Evolutionary conservation across 2,329 filamentous ascomycete genomes (phyloP), one percentile per base, ranked within the genome.

Genomic region (Neoascochyta sp.): DNA sequence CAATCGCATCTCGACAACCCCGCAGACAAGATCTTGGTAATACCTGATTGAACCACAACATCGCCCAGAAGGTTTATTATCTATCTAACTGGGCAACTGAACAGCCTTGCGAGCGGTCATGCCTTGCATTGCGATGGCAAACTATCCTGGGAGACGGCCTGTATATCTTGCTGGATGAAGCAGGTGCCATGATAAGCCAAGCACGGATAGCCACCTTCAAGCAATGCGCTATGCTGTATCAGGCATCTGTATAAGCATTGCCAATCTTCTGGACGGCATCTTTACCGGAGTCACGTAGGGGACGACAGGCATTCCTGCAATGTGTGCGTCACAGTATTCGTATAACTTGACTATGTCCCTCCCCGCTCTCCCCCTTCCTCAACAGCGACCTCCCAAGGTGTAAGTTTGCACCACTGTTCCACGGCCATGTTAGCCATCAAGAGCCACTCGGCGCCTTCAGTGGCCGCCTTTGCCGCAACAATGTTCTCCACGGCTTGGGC

Each of bases 111-210:
- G n/a, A n/a, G n/a, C n/a, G n/a, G n/a, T n/a, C n/a, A n/a, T n/a
- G n/a, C n/a, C n/a, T n/a, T n/a, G n/a, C n/a, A n/a, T n/a, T n/a
- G n/a, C n/a, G n/a, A n/a, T n/a, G n/a, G n/a, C n/a, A n/a, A n/a
- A n/a, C n/a, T n/a, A n/a, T n/a, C n/a, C n/a, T n/a, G n/a, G n/a
- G n/a, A n/a, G n/a, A n/a, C n/a, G 19, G 21, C 22, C 25, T 27
- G 26, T 29, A 30, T 9, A 37, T 40, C 40, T 34, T 41, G 27
- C 46, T 49, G 19, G 19, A 46, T 36, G 9, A 13, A 50, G 49
- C 45, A 53, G 49, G 49, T 51, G 38, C 17, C 19, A 36, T 27
- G 43, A 47, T 50, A 47, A 48, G 45, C 50, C 45, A 48, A 50
- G 47, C 34, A 24, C 30, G 27, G 14, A 9, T 16, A 16, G 23